These are phyloP conservation scores for Solanum chiquidenum DNA, from an alignment of 257 asterid genomes.

Conservation along the genomic window DNA sequence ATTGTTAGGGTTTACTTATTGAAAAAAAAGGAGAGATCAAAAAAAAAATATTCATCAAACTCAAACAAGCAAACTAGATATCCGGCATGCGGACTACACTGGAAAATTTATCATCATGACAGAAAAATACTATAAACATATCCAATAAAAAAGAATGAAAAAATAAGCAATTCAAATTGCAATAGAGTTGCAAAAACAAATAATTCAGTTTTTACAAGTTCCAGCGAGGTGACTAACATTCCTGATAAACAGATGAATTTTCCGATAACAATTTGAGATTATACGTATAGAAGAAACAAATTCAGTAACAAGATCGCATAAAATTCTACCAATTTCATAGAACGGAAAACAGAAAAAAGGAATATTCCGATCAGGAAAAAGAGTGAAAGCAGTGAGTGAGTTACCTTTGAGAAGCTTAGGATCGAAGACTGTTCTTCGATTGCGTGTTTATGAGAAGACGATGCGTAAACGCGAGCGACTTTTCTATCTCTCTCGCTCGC, in stretches of 20 bases:
- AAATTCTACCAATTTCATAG: neutral
- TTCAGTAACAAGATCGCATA: neutral
- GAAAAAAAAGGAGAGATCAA: neutral
- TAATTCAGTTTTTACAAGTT: neutral
- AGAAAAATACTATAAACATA: neutral
- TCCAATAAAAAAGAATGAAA: neutral
- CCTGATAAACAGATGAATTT: neutral
- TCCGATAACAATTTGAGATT: neutral
- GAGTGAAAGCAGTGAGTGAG: neutral
- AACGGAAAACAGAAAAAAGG: neutral
- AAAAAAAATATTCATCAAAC: neutral
- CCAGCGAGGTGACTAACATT: neutral
- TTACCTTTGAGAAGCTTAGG: neutral
- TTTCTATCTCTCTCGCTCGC: neutral
- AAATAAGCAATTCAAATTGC: neutral
- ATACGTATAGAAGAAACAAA: neutral
- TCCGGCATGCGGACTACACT: neutral
- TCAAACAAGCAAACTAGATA: neutral
- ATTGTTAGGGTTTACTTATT: neutral
- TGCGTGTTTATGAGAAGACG: neutral
- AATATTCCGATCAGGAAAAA: neutral
- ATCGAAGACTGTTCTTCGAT: neutral
- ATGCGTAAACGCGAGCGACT: neutral
- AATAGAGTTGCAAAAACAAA: neutral
- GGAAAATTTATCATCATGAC: neutral